phyloP scores from a whole-genome alignment of 106 monocot species.

The Acanthochlamys bracteata region DNA sequence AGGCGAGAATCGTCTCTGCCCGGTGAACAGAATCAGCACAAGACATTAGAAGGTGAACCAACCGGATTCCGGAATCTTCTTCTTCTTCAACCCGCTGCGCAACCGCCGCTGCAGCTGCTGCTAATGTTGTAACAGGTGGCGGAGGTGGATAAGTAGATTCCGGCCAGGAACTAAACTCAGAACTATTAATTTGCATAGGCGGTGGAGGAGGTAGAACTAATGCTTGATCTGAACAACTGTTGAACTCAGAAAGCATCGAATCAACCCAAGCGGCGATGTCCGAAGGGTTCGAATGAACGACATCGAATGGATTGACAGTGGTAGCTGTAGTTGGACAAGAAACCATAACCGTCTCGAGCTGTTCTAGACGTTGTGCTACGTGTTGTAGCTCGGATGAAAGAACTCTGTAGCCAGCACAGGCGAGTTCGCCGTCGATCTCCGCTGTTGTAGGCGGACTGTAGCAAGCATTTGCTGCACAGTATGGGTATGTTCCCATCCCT shows the following conservation, averaged over 20 bases:
- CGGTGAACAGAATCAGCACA: constrained; percentile 38
- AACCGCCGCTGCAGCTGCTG: constrained; percentile 1
- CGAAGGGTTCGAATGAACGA: constrained; percentile 24
- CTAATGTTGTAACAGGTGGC: background rate
- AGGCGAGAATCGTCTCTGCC: constrained; percentile 14
- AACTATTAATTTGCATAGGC: background rate
- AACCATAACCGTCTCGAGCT: constrained; percentile 14
- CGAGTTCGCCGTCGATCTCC: constrained; percentile 22
- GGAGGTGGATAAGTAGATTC: background rate
- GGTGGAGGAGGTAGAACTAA: too few relatives aligned
- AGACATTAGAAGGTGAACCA: constrained; percentile 45
- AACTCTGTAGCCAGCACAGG: constrained; percentile 25
- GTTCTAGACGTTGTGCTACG: constrained; percentile 16
- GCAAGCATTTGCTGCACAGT: background rate
- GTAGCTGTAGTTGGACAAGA: background rate
- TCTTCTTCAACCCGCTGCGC: background rate
- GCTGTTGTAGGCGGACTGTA: background rate
- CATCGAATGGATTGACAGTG: constrained; percentile 4
- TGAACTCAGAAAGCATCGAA: constrained; percentile 20
- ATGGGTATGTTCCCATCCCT: constrained; percentile 5
- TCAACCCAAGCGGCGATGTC: constrained; percentile 25
- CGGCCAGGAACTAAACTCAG: background rate
- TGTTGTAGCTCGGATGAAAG: constrained; percentile 33
- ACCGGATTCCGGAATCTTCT: constrained; percentile 39
- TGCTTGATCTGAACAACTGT: background rate